Conservation (phyloP, 2,329 filamentous ascomycete species). For the Verticillium nubilum region DNA sequence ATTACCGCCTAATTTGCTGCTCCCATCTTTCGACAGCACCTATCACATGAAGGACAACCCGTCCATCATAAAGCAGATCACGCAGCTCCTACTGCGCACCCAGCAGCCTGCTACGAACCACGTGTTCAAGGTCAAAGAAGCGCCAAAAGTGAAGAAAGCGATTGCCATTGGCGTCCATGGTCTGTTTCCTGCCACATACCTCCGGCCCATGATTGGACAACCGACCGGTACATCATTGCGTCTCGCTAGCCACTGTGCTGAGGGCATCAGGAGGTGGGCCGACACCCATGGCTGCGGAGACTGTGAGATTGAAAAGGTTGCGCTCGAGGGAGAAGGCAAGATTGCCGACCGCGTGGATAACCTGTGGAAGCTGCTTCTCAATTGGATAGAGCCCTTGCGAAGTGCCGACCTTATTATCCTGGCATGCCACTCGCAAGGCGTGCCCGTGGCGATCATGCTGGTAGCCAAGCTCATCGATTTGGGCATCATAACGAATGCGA, state of each 20-base stretch:
- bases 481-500: conserved; percentile 70
- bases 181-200: conserved; percentile 79
- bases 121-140: conserved; percentile 63
- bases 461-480: conserved; percentile 89
- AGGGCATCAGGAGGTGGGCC: conserved; percentile 79
- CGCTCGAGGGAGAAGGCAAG: conserved; percentile 89
- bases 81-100: conserved; percentile 50
- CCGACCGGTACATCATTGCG: conserved; percentile 93
- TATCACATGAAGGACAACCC: conserved; percentile 63
- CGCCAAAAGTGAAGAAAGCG: conserved; percentile 73
- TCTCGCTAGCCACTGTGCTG: conserved; percentile 82
- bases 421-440: conserved; percentile 94
- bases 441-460: conserved; percentile 88
- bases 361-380: conserved; percentile 88
- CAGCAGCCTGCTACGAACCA: conserved; percentile 59
- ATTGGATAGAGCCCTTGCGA: conserved; percentile 89
- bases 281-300: conserved; percentile 66
- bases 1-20: conserved; percentile 53
- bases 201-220: conserved; percentile 89
- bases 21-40: conserved; percentile 65
- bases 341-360: conserved; percentile 86
- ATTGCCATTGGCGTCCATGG: conserved; percentile 93
- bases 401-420: conserved; percentile 84
- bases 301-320: conserved; percentile 85
- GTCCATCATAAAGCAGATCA: conserved; percentile 63